These are phyloP conservation scores for Blastocystis sp. DNA, from an alignment of 352 stramenopile genomes.

Conservation along the genomic window DNA sequence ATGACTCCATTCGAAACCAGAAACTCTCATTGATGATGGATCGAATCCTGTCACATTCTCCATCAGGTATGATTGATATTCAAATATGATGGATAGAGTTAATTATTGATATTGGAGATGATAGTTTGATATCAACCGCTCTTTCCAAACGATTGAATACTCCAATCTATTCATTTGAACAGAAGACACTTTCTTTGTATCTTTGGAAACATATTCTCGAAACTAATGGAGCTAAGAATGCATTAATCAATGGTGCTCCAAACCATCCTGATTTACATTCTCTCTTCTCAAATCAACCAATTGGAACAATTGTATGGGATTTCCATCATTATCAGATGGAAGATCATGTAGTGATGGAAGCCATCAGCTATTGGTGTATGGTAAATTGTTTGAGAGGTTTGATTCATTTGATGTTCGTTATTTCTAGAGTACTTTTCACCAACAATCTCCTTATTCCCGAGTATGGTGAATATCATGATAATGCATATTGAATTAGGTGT, in stretches of 20 bases:
- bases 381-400: constrained; percentile 14
- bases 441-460: neutral
- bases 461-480: constrained; percentile 38
- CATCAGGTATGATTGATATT: neutral
- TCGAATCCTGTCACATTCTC: neutral
- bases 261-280: neutral
- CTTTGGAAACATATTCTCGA: neutral
- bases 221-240: neutral
- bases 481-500: constrained; percentile 40
- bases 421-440: neutral
- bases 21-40: neutral
- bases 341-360: constrained; percentile 44
- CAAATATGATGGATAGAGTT: neutral
- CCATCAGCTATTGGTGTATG: constrained; percentile 34
- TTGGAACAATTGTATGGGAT: neutral
- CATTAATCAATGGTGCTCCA: neutral
- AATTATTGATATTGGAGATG: constrained; percentile 30
- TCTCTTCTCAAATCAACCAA: neutral
- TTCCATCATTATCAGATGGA: constrained; percentile 52
- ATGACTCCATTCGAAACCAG: neutral
- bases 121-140: neutral
- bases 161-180: constrained; percentile 4
- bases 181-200: neutral
- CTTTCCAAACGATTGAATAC: neutral
- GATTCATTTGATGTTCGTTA: neutral